phyloP scores from a whole-genome alignment of 495 filamentous ascomycete genomes.

The Melanomma pulvis-pyrius region DNA sequence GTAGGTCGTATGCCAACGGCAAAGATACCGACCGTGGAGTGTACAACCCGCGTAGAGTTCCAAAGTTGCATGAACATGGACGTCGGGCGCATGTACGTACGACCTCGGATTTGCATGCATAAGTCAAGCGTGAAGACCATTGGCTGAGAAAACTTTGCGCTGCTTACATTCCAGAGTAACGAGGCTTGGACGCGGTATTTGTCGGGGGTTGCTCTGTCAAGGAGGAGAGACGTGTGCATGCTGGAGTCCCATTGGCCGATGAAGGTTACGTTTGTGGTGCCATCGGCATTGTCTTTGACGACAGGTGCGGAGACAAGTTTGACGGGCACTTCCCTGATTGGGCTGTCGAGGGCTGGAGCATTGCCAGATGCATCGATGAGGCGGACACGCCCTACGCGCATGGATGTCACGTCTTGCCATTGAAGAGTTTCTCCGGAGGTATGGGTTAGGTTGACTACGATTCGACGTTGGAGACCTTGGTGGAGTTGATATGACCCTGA shows the following conservation, averaged over 20 bases:
- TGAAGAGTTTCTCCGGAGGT: conserved; percentile 84
- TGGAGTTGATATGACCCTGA: conserved; percentile 89
- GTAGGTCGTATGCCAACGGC: conserved; percentile 81
- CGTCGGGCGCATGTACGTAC: conserved; percentile 79
- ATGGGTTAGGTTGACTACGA: conserved; percentile 83
- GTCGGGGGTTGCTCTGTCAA: conserved; percentile 86
- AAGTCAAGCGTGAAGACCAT: conserved; percentile 83
- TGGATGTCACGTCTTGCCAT: conserved; percentile 76
- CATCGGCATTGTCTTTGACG: conserved; percentile 81
- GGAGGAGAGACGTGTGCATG: conserved; percentile 82
- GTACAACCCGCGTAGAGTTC: conserved; percentile 81
- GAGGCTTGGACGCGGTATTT: conserved; percentile 90
- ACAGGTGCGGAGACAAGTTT: conserved; percentile 74
- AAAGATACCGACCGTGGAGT: conserved; percentile 83
- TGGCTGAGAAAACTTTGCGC: conserved; percentile 74
- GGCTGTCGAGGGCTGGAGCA: conserved; percentile 72
- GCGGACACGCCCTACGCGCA: conserved; percentile 77
- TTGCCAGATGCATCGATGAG: conserved; percentile 84
- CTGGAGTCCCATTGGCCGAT: conserved; percentile 96
- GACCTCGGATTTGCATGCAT: conserved; percentile 78
- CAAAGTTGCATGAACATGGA: conserved; percentile 86
- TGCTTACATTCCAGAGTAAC: conserved; percentile 78
- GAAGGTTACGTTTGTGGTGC: conserved; percentile 84
- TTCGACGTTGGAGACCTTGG: conserved; percentile 88
- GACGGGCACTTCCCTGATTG: conserved; percentile 72